Conservation (phyloP, 148 eudicot genomes). For the Cornus suecica region DNA sequence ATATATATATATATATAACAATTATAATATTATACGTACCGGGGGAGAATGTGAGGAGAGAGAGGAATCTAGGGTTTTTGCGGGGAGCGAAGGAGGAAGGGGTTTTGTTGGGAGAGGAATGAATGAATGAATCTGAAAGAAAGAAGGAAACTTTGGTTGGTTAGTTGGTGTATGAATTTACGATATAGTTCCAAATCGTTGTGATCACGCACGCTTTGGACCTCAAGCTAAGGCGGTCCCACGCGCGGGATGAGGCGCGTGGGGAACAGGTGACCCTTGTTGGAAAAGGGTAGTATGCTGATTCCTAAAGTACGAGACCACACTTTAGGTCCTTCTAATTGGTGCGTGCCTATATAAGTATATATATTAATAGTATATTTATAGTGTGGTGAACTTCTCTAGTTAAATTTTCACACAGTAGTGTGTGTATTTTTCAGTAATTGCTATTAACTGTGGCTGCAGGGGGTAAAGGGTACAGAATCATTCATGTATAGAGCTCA, state of each 20-base stretch:
- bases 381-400: neutral
- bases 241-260: constrained; percentile 2
- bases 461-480: too few species aligned
- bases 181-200: neutral
- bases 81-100: constrained; percentile 8
- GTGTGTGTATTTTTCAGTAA: neutral
- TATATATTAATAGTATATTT: too few species aligned
- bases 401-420: neutral
- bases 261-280: neutral
- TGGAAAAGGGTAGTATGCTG: neutral
- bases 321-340: neutral
- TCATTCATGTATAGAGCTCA: too few species aligned
- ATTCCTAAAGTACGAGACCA: neutral
- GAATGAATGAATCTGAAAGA: too few species aligned
- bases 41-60: constrained; percentile 9
- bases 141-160: neutral
- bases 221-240: neutral
- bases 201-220: constrained; percentile 3
- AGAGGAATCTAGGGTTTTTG: constrained; percentile 4
- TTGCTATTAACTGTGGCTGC: too few species aligned
- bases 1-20: neutral
- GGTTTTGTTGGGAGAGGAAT: neutral
- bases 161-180: neutral
- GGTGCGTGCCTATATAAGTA: neutral
- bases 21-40: neutral